Base-by-base conservation (phyloP, 768 basidiomycete species). In the Kwoniella sp. region DNA sequence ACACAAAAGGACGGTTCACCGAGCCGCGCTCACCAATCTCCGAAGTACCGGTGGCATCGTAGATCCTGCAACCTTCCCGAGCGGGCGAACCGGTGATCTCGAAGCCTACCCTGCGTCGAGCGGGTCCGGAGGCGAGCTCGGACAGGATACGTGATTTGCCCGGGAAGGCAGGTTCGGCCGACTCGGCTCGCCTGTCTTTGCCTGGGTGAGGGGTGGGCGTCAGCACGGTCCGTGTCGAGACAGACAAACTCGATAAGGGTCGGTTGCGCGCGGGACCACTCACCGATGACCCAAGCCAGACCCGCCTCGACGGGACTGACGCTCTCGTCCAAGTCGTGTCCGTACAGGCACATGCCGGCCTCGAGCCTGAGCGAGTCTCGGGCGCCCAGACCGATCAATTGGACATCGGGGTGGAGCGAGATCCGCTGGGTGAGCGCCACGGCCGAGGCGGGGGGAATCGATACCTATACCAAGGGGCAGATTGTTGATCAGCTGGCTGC, bases 291-390 rank as follows among this genome's bases (percentile, higher is more conserved):
- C 95, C 93, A 98, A 0, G 80, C 80, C 39, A 99, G 77, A 9
- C 86, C 92, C 2, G 89, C 95, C 75, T 98, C 93, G 2, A 95
- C 83, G 0, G 90, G 89, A 0, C 83, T 83, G 2, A 85, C 88
- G 37, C 78, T 77, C 74, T 98, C 92, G 70, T 92, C 86, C 14
- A 98, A 77, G 65, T 98, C 93, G 61, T 89, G 84, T 0, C 95
- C 95, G 68, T 98, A 95, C 27, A 99, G 78, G 73, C 93, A 98
- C 84, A 98, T 85, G 10, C 93, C 93, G 0, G 93, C 93, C 75
- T 98, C 95, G 34, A 98, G 78, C 20, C 93, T 82, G n/a, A 99
- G 77, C 57, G 86, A 89, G 70, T 98, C 95, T 31, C 95, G 81
- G 3, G 92, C 89, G 23, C 89, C 93, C 3, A 99, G 81, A 12